Percentiles rank a stretch among this genome's conserved stretches.
These are phyloP conservation scores for Rhizoclosmatium globosum DNA, from an alignment of 192 early-diverging fungal species.

Conservation along the genomic window DNA sequence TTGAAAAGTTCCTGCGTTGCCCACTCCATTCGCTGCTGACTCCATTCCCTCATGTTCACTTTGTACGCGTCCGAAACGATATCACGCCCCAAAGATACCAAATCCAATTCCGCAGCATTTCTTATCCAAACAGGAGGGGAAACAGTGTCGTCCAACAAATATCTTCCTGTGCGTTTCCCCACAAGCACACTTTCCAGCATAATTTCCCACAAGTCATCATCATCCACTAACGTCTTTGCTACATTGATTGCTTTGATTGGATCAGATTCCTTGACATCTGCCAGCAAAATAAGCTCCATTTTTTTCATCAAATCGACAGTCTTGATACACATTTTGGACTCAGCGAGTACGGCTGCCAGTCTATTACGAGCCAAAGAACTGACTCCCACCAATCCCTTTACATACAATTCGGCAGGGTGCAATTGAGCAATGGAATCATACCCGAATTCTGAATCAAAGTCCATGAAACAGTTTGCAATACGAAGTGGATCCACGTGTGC, in stretches of 20 bases:
- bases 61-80: conserved; percentile 5
- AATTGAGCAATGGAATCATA: neutral
- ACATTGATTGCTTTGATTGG: neutral
- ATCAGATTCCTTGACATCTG: neutral
- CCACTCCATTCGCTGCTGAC: neutral
- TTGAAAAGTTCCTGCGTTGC: neutral
- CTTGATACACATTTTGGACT: neutral
- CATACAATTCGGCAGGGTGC: neutral
- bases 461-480: neutral
- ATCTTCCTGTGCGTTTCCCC: conserved; percentile 12
- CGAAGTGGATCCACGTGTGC: neutral
- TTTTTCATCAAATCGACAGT: conserved; percentile 1
- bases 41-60: conserved; percentile 2
- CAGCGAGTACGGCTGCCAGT: neutral
- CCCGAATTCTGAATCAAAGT: neutral
- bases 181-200: conserved; percentile 12
- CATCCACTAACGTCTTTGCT: neutral
- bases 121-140: conserved; percentile 1
- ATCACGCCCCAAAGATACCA: neutral
- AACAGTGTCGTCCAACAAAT: conserved; percentile 3
- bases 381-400: neutral
- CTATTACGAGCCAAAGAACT: neutral
- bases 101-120: neutral
- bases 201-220: neutral
- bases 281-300: neutral